phyloP scores from a whole-genome alignment of 306 rosid genomes.

The Lathyrus aphaca region DNA sequence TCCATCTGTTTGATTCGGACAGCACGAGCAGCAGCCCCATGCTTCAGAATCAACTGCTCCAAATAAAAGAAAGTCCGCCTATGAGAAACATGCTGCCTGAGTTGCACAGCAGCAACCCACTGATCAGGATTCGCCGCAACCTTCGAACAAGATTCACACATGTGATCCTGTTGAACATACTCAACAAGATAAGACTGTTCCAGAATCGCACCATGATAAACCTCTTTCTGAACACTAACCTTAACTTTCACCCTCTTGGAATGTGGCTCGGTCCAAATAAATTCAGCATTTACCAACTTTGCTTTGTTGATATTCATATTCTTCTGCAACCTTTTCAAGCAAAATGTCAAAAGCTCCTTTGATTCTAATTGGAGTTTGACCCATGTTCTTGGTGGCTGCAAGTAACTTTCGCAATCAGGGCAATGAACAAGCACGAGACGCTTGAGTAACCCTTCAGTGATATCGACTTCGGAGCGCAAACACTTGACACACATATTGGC shows the following conservation, averaged over 20 bases:
- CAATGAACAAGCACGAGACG: conserved; percentile 25
- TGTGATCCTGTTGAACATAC: conserved; percentile 30
- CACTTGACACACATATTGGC: conserved; percentile 29
- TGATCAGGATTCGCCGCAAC: conserved; percentile 28
- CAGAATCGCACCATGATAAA: conserved; percentile 8
- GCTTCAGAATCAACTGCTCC: conserved; percentile 23
- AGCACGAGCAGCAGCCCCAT: conserved; percentile 25
- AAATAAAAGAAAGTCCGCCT: conserved; percentile 26
- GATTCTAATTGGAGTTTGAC: conserved; percentile 20
- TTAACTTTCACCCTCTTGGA: conserved; percentile 28
- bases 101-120: conserved; percentile 30
- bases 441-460: conserved; percentile 18
- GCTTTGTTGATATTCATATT: conserved; percentile 20
- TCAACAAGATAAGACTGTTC: conserved; percentile 26
- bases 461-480: conserved; percentile 24
- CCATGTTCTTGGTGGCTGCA: conserved; percentile 25
- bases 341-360: conserved; percentile 17
- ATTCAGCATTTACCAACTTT: conserved; percentile 2
- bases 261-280: conserved; percentile 23
- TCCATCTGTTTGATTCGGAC: conserved; percentile 21
- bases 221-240: conserved; percentile 18
- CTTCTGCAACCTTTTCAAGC: conserved; percentile 21
- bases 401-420: conserved; percentile 13
- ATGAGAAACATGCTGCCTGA: conserved; percentile 27
- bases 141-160: conserved; percentile 29